A percentile compares a stretch with the other conserved stretches of the same genome.
phyloP scores from a whole-genome alignment of 2,329 filamentous ascomycete species.

The Keithomyces neogunnii region DNA sequence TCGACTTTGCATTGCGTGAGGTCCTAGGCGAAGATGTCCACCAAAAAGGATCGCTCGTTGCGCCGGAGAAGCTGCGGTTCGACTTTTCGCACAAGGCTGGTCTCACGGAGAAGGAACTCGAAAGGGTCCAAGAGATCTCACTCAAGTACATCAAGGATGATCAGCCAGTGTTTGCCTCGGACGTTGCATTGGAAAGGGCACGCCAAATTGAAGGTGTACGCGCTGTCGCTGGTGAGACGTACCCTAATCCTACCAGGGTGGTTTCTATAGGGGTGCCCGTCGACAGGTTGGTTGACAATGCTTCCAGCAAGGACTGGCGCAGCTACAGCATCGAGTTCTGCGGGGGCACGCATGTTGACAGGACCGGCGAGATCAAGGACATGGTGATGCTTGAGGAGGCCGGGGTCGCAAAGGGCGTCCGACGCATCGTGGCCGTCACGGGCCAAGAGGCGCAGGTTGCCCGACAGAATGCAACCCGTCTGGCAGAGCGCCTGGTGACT shows the following conservation, averaged over 20 bases:
- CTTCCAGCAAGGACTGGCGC: constrained; percentile 75
- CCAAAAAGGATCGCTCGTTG: constrained; percentile 92
- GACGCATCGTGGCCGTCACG: constrained; percentile 89
- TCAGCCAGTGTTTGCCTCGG: constrained; percentile 73
- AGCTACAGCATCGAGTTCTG: constrained; percentile 94
- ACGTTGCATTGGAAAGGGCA: constrained; percentile 75
- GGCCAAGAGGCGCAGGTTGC: constrained; percentile 79
- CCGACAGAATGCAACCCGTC: constrained; percentile 68
- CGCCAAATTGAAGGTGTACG: constrained; percentile 81
- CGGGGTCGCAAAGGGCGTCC: constrained; percentile 96
- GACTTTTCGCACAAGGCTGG: constrained; percentile 91
- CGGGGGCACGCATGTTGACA: constrained; percentile 89
- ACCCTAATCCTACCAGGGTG: constrained; percentile 93
- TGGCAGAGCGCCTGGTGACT: constrained; percentile 57
- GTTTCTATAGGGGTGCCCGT: constrained; percentile 89
- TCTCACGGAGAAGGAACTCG: constrained; percentile 68
- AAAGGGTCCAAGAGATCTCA: constrained; percentile 76
- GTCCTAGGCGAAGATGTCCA: constrained; percentile 86
- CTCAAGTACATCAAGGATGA: constrained; percentile 88
- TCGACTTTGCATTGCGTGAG: constrained; percentile 88
- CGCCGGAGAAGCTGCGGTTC: constrained; percentile 93
- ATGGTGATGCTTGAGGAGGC: constrained; percentile 88
- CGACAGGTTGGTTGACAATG: constrained; percentile 73
- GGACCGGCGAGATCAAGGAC: constrained; percentile 90
- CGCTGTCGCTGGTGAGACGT: constrained; percentile 96